Evolutionary conservation across 495 filamentous ascomycete genomes (phyloP), one percentile per base, ranked within the genome.

Genomic region (Astrothelium macrocarpum): DNA sequence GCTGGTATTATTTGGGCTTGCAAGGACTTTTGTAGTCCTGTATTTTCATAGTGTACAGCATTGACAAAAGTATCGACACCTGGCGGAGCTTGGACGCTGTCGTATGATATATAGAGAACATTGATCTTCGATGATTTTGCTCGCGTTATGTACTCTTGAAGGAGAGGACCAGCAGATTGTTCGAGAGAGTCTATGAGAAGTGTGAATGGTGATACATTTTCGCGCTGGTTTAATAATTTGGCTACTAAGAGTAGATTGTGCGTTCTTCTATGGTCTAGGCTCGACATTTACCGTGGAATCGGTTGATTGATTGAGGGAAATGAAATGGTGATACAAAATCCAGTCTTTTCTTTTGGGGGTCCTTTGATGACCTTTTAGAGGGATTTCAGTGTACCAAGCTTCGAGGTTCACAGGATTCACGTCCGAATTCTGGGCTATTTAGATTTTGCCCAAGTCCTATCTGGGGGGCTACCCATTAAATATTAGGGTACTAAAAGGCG

Each of bases 201-300:
- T 0, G 92, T 96, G 58, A 97, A 85, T 1, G 91, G 93, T 32
- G 90, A 95, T 1, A 86, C 86, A 25, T 82, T 86, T 71, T 95
- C 91, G 34, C 89, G 79, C 16, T 89, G 75, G 67, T 83, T 86
- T 60, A 97, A 79, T 1, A 97, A 77, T 65, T 92, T 93, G 61
- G 91, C 90, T 43, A 97, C 85, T 1, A 96, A 77, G 5, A 96
- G 84, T 53, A 96, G 74, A 75, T 90, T 93, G 75, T 97, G 93
- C 28, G 89, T 89, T 56, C 90, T 82, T 7, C 89, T 82, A 69
- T 94, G 88, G 53, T 72, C 64, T 1, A 72, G 59, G 12, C 59
- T 58, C 23, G 58, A 25, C 18, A 68, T 46, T 28, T 32, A 69
- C 71, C 73, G 53, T 25, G 16, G 43, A 32, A 49, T n/a, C 25